Evolutionary conservation across 345 rosid species (phyloP), one percentile per base, ranked within the genome.

Genomic region (Corchorus olitorius): DNA sequence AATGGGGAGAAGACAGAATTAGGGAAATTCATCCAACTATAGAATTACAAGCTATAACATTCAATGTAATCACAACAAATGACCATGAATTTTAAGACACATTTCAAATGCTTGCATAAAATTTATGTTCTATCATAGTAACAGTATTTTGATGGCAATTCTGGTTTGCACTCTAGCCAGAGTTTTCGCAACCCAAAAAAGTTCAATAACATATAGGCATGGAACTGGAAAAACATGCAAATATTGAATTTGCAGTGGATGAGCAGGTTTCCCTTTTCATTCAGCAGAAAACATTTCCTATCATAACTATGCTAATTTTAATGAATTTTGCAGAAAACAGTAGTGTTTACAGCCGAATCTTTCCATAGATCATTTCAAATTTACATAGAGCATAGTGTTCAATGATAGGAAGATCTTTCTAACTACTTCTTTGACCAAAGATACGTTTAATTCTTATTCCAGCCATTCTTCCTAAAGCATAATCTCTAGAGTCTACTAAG

Each of bases 1-100:
- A 34, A 45, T 27, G 19, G 19, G 50, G 20, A 14, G 43, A 22
- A 73, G 35, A 20, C 55, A 27, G 59, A 4, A 67, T 87, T 48
- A 78, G 80, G 65, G 63, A 76, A 27, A 71, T 34, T 56, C 49
- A 48, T 37, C 4, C 19, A 8, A 73, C 54, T 76, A 19, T 68
- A 61, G 45, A 61, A 4, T 37, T 72, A 35, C 39, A 72, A 37
- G 70, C 2, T 37, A 19, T 35, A 19, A 55, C 11, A 37, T 35
- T 66, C 54, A 67, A 67, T 22, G 37, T 13, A 13, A 56, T 56
- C 63, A 39, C 22, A 72, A 35, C 7, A 20, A 6, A 53, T 19
- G 35, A 52, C 27, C 8, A 22, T 55, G 65, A 37, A 37, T 72
- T 55, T 27, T 41, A 48, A 22, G 56, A 67, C 56, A 67, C 35